Evolutionary conservation across 371 early-diverging fungal genomes (phyloP).

Genomic region (Rhizomucor pusillus): DNA sequence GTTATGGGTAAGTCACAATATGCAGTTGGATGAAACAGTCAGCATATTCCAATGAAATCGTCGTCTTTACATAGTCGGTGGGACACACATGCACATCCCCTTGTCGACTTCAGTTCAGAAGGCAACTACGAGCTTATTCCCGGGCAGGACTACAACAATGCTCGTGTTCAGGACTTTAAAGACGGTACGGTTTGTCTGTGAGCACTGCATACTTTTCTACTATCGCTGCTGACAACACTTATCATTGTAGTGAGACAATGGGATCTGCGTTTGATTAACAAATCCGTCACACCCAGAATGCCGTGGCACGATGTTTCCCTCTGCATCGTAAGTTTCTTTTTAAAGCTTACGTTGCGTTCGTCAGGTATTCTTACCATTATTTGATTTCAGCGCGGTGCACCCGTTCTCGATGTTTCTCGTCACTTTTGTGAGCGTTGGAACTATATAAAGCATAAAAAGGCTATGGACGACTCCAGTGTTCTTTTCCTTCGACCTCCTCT

Average conservation of each 20-base stretch:
- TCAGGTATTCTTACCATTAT: too few relatives aligned
- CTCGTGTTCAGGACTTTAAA: conserved; percentile 86
- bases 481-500: conserved; percentile 49
- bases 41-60: not conserved
- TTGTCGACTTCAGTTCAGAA: conserved; percentile 61
- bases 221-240: conserved; percentile 35
- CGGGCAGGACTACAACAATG: conserved; percentile 90
- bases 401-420: conserved; percentile 82
- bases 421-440: conserved; percentile 96
- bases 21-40: conserved; percentile 10
- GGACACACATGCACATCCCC: conserved; percentile 81
- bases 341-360: too few relatives aligned
- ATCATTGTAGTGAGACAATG: conserved; percentile 59
- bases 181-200: conserved; percentile 47
- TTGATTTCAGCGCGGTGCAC: conserved; percentile 57
- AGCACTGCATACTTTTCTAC: not conserved
- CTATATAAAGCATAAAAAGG: conserved; percentile 67
- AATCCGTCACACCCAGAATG: conserved; percentile 77
- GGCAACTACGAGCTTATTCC: conserved; percentile 36
- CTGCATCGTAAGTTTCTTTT: conserved; percentile 53
- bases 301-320: conserved; percentile 95
- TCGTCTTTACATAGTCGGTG: conserved; percentile 60
- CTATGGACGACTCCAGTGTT: conserved; percentile 27
- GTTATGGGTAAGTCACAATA: conserved; percentile 64
- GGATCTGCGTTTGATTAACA: conserved; percentile 64